Percentiles rank a stretch among this genome's conserved stretches.
phyloP scores from a whole-genome alignment of 495 filamentous ascomycete genomes.

The Aspergillus sparsus region DNA sequence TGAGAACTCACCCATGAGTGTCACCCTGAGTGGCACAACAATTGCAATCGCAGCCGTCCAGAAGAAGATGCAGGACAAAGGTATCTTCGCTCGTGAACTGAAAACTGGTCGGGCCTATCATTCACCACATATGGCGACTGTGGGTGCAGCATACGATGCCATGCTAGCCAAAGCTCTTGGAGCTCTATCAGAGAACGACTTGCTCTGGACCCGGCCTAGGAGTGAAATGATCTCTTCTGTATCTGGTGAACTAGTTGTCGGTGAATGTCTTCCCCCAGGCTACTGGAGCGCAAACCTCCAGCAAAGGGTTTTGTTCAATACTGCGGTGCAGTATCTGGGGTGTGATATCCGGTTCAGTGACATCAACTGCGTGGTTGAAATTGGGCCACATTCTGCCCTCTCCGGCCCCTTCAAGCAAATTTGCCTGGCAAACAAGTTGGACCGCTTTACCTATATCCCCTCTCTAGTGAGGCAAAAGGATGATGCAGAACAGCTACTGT shows the following conservation, averaged over 20 bases:
- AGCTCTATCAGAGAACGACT: too few relatives aligned
- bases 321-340: too few relatives aligned
- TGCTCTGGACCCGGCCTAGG: too few relatives aligned
- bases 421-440: background rate
- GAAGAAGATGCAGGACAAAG: too few relatives aligned
- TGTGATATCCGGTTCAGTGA: too few relatives aligned
- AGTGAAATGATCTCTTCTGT: too few relatives aligned
- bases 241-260: background rate
- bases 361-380: background rate
- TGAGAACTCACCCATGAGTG: slow-evolving; percentile 30
- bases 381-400: background rate
- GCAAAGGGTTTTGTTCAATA: background rate
- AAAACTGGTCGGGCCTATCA: slow-evolving; percentile 10
- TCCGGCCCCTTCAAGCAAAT: background rate
- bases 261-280: background rate
- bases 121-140: slow-evolving; percentile 3
- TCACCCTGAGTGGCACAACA: slow-evolving; percentile 27
- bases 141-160: too few relatives aligned
- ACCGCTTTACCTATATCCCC: too few relatives aligned
- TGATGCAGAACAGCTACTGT: background rate
- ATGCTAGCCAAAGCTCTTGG: too few relatives aligned
- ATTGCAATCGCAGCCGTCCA: too few relatives aligned
- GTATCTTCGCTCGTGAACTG: slow-evolving; percentile 1
- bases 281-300: background rate
- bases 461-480: background rate